Conservation (phyloP, 129 eudicot species). For the Centella asiatica region DNA sequence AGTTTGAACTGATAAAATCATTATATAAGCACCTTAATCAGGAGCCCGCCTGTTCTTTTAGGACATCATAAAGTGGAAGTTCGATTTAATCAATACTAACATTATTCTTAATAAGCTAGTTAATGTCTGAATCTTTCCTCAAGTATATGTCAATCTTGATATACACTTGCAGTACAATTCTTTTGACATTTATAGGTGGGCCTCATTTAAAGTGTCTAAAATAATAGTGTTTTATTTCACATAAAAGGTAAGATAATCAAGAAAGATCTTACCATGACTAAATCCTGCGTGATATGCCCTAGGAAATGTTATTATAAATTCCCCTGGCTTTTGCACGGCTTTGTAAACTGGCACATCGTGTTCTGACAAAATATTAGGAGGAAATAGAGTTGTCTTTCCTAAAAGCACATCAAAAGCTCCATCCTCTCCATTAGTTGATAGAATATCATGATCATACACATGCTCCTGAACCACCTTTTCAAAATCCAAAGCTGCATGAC, state of each 20-base stretch:
- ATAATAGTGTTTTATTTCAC: neutral
- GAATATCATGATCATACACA: conserved; percentile 62
- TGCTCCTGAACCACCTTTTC: conserved; percentile 79
- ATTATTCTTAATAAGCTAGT: neutral
- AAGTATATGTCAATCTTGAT: no score
- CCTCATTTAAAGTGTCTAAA: no score
- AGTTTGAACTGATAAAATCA: neutral
- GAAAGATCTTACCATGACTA: conserved; percentile 70
- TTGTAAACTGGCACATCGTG: conserved; percentile 79
- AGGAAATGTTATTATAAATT: conserved; percentile 80
- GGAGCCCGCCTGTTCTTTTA: neutral
- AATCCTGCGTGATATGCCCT: conserved; percentile 98
- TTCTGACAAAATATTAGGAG: conserved; percentile 70
- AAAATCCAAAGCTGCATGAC: conserved; percentile 80
- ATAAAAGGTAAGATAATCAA: neutral
- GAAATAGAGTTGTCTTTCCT: conserved; percentile 94
- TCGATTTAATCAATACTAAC: neutral
- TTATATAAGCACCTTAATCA: neutral
- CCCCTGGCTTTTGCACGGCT: conserved; percentile 98
- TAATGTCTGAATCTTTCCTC: neutral
- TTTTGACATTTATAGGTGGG: no score
- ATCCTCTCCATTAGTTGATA: conserved; percentile 77
- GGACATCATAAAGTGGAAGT: neutral
- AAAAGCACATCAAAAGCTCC: conserved; percentile 97
- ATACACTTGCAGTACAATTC: no score